Base-by-base conservation (phyloP, 2,329 filamentous ascomycete species). In the Cercospora beticola region DNA sequence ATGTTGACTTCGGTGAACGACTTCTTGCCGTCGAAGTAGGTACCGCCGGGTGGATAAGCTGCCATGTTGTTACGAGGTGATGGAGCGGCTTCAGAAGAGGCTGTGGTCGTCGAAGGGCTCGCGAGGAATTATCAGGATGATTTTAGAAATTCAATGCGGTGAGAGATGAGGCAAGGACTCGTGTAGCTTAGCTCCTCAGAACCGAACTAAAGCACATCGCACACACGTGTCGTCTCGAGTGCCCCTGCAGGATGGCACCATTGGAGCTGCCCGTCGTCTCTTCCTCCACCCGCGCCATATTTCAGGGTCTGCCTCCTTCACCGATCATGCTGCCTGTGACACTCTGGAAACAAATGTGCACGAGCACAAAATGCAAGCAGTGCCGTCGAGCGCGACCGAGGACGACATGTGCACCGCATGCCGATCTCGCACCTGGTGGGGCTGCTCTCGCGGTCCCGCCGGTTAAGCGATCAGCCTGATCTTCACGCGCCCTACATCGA, bases 1-100 rank as follows among this genome's bases (percentile, higher is more conserved):
- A 97, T 82, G 14, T 92, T 89, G 65, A 98, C 94, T 75, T 94
- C 88, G 72, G 86, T 85, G 83, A 97, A 99, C 76, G 91, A 94
- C 79, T 86, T 87, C 84, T 92, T 91, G 81, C 96, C 86, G 75
- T 96, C 89, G 82, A 98, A 90, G 84, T 94, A 93, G 76, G 93
- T 97, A 76, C 87, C 87, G 73, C 88, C 90, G 60, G 87, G 81
- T 43, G 70, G 72, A 43, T 69, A 70, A 60, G 72, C 62, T 68
- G 73, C 72, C 57, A 31, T 71, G 54, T 59, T 58, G 56, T 8
- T 33, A 9, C 16, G 30, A 54, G 49, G 23, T 23, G 21, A n/a
- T 3, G 12, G n/a, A 7, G 49, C 8, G 12, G 49, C 21, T 40
- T 28, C 23, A 14, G 49, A 14, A 9, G 23, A 23, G 21, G 21